Conservation (phyloP, 2,329 filamentous ascomycete genomes). For the Cladosporium sp. region DNA sequence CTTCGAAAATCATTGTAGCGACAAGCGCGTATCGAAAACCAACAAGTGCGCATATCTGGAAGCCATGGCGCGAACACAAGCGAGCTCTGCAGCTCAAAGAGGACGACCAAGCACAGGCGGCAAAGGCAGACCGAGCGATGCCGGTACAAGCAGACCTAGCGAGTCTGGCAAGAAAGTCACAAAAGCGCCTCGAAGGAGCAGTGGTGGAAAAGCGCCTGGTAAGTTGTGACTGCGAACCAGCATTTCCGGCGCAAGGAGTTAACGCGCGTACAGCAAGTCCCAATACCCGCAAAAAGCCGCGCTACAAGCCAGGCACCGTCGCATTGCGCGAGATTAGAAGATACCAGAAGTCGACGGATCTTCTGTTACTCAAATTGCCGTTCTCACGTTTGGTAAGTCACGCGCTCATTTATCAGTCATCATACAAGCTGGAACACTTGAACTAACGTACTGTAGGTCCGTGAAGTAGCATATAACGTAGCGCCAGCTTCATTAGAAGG, state of each 20-base stretch:
- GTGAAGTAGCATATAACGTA: slow-evolving; percentile 95
- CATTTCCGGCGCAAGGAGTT: neutral
- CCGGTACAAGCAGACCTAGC: slow-evolving; percentile 26
- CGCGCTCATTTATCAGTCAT: neutral
- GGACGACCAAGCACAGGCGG: slow-evolving; percentile 32
- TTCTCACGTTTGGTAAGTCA: slow-evolving; percentile 83
- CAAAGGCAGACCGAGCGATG: slow-evolving; percentile 25
- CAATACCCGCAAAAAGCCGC: slow-evolving; percentile 30
- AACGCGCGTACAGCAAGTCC: slow-evolving; percentile 25
- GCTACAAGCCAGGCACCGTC: slow-evolving; percentile 70
- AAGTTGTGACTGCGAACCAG: neutral
- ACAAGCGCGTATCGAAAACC: neutral
- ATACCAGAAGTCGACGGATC: slow-evolving; percentile 96
- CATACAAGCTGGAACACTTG: neutral
- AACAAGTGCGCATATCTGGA: neutral
- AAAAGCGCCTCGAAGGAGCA: slow-evolving; percentile 18
- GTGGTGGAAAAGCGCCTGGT: slow-evolving; percentile 7
- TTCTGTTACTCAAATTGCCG: slow-evolving; percentile 94
- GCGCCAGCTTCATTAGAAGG: slow-evolving; percentile 67
- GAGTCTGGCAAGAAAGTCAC: slow-evolving; percentile 24
- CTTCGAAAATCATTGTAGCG: neutral
- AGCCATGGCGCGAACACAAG: slow-evolving; percentile 32
- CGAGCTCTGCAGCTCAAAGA: slow-evolving; percentile 14
- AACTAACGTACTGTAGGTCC: slow-evolving; percentile 53
- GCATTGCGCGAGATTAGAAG: slow-evolving; percentile 98